A percentile compares a stretch with the other conserved stretches of the same genome.
These are phyloP conservation scores for Adansonia digitata DNA, from an alignment of 345 rosid genomes.

Conservation along the genomic window DNA sequence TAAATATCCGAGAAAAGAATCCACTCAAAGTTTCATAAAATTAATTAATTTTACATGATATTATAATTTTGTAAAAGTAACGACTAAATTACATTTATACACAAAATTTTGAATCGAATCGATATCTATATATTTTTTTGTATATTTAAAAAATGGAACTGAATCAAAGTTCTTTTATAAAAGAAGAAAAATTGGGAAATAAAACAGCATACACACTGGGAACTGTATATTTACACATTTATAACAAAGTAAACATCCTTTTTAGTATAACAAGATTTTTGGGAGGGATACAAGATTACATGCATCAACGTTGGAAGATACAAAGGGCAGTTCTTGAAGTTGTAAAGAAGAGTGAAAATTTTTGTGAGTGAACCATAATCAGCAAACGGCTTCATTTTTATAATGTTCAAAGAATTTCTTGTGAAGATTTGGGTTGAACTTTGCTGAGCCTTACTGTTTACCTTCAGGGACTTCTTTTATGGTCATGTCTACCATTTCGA, in stretches of 20 bases:
- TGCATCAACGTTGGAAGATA: slow-evolving; percentile 36
- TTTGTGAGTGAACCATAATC: not conserved
- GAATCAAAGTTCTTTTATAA: not conserved
- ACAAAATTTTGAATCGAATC: too few relatives aligned
- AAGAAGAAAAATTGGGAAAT: not conserved
- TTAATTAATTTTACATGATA: not conserved
- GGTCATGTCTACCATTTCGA: slow-evolving; percentile 74
- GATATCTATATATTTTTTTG: not conserved
- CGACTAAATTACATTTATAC: too few relatives aligned
- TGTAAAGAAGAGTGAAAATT: slow-evolving; percentile 25
- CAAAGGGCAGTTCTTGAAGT: slow-evolving; percentile 15
- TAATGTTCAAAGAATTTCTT: slow-evolving; percentile 22
- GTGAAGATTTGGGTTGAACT: slow-evolving; percentile 17
- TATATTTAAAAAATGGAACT: not conserved
- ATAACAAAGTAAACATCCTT: slow-evolving; percentile 27
- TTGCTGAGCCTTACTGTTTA: slow-evolving; percentile 10
- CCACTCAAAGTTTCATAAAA: not conserved
- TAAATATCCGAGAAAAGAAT: too few relatives aligned
- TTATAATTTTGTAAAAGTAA: too few relatives aligned
- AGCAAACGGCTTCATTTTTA: slow-evolving; percentile 16
- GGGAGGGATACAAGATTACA: slow-evolving; percentile 30
- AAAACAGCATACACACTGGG: slow-evolving; percentile 1
- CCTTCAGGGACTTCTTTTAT: slow-evolving; percentile 75
- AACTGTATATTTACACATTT: slow-evolving; percentile 40
- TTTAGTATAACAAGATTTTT: slow-evolving; percentile 35